phyloP scores from a whole-genome alignment of 83 land plant species.

The Larix sibirica region DNA sequence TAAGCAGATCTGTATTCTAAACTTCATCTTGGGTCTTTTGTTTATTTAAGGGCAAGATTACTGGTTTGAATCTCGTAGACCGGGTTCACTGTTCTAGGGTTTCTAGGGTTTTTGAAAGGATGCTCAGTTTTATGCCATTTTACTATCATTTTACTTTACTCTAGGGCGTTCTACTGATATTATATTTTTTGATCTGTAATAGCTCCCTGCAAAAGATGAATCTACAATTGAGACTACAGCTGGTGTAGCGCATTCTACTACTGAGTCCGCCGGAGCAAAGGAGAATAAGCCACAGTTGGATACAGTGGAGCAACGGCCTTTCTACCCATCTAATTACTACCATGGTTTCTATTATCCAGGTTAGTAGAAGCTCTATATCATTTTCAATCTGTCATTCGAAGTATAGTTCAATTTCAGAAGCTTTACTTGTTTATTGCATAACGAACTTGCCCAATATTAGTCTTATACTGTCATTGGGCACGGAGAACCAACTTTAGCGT shows the following conservation, averaged over 20 bases:
- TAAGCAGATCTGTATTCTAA: background rate
- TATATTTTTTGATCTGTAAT: background rate
- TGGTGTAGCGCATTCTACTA: background rate
- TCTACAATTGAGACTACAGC: background rate
- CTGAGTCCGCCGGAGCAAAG: constrained; percentile 3
- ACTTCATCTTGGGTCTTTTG: background rate
- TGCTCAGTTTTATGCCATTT: background rate
- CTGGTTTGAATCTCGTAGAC: background rate
- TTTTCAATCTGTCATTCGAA: background rate
- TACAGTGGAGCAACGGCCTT: constrained; percentile 18
- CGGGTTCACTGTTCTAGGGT: background rate
- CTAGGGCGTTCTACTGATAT: background rate
- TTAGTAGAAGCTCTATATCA: background rate
- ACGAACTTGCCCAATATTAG: background rate
- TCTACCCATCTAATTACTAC: constrained; percentile 18
- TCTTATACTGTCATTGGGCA: background rate
- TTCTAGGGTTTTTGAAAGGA: background rate
- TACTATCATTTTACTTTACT: background rate
- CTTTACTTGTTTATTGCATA: background rate
- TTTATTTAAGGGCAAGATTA: background rate
- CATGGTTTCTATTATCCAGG: constrained; percentile 57
- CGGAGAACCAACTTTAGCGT: background rate
- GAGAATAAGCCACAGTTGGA: constrained; percentile 9
- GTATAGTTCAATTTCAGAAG: background rate
- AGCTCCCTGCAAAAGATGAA: constrained; percentile 3